These are phyloP conservation scores for Malus sieversii DNA, from an alignment of 306 rosid species.

Conservation along the genomic window DNA sequence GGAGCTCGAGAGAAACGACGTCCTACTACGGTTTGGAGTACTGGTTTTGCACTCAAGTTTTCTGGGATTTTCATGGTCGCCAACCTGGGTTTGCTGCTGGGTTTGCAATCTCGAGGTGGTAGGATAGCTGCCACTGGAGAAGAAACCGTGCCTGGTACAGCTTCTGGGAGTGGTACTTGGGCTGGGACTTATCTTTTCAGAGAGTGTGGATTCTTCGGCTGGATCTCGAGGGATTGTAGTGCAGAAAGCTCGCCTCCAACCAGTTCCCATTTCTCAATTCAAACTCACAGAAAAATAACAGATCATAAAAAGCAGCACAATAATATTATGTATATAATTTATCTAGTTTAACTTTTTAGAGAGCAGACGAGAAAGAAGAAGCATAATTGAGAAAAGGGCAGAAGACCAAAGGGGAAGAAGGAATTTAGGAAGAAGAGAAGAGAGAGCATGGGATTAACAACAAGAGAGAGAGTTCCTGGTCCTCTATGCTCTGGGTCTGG, in stretches of 20 bases:
- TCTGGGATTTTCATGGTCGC: background rate
- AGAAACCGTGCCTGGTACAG: constrained; percentile 57
- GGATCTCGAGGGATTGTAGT: constrained; percentile 53
- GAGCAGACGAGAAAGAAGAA: background rate
- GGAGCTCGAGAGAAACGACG: constrained; percentile 20
- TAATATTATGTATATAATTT: background rate
- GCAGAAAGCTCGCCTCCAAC: constrained; percentile 97
- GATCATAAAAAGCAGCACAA: background rate
- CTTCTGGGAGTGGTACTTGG: constrained; percentile 77
- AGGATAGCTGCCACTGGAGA: constrained; percentile 59
- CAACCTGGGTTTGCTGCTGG: background rate
- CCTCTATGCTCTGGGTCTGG: no score
- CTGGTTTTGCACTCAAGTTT: background rate
- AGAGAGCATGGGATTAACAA: constrained; percentile 34
- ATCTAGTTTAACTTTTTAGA: background rate
- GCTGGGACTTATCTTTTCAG: constrained; percentile 24
- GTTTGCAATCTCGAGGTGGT: constrained; percentile 43
- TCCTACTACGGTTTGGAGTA: background rate
- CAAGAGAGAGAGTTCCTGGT: background rate
- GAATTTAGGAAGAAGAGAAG: constrained; percentile 12
- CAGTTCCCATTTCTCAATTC: constrained; percentile 59
- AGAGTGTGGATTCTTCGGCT: constrained; percentile 30
- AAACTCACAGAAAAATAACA: background rate
- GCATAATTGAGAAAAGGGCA: constrained; percentile 1
- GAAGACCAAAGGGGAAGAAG: constrained; percentile 37